Evolutionary conservation across 2,329 filamentous ascomycete species (phyloP), one percentile per base, ranked within the genome.

Genomic region (Ceratocystis huliohia): DNA sequence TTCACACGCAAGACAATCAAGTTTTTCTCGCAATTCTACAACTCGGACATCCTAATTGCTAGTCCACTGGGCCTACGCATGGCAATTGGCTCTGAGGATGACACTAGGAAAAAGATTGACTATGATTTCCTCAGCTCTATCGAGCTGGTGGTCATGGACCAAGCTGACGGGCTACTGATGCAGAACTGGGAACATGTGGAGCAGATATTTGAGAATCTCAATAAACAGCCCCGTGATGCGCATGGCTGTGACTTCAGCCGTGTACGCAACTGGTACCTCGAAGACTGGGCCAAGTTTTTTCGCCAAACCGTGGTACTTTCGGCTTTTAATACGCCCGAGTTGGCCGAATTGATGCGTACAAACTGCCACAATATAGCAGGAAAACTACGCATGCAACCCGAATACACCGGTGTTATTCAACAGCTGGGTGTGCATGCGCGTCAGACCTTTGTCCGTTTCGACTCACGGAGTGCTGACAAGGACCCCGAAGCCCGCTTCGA

Each of bases 111-210:
- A 72, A 79, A 79, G 73, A 81, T 83, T 45, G 93, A 97, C 74
- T 86, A 84, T 71, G 94, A 99, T 75, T 99, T 96, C 74, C 81
- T 99, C 15, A 93, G 89, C 67, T 97, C 93, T 1, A 89, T 99
- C 71, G 94, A 99, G 76, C 76, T 99, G 64, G 86, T 94, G 41
- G 81, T 97, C 61, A 81, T 96, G 68, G 94, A 99, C 74, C 92
- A 97, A 76, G 88, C 91, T 13, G 92, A 97, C 75, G 91, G 91
- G 0, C 83, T 96, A 53, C 83, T 96, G 7, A 96, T 96, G 91
- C 94, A 99, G 75, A 97, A 96, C 74, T 97, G 93, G 92, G 91
- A 96, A 72, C 93, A 99, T 73, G 84, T 96, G 68, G 89, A 95
- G 74, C 89, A 89, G 74, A 88, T 96, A 71, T 92, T 97, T 73